Conservation (phyloP, 768 basidiomycete species). For the Russula compacta region DNA sequence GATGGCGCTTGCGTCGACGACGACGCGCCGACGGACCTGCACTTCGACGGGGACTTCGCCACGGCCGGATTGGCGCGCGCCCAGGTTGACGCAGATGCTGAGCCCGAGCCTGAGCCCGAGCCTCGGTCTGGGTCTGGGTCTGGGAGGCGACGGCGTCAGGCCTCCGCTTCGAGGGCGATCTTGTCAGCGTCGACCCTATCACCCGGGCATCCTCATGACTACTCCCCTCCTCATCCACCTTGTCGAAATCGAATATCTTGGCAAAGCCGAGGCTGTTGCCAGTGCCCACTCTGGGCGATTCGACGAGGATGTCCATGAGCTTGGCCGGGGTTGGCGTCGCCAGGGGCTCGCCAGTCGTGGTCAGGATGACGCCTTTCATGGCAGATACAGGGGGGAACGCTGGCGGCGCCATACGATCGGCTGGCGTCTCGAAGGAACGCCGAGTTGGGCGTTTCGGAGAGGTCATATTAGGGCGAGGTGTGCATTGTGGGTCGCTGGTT, state of each 20-base stretch:
- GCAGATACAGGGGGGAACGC: conserved; percentile 27
- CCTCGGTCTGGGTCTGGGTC: not conserved
- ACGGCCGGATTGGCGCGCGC: not conserved
- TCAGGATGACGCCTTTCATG: conserved; percentile 61
- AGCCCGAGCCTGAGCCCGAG: not conserved
- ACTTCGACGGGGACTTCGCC: conserved; percentile 39
- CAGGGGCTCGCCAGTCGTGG: conserved; percentile 65
- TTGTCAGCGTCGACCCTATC: conserved; percentile 24
- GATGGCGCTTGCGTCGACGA: conserved; percentile 7
- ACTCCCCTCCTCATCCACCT: conserved; percentile 25
- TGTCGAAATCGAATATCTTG: conserved; percentile 62
- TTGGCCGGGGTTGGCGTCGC: conserved; percentile 63
- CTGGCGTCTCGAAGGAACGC: conserved; percentile 44
- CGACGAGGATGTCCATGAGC: conserved; percentile 55
- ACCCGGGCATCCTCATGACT: conserved; percentile 21
- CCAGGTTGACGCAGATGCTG: not conserved
- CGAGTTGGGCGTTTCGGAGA: conserved; percentile 8
- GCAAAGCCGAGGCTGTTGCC: conserved; percentile 48
- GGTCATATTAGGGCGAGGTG: conserved; percentile 23
- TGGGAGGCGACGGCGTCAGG: not conserved
- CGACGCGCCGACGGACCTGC: conserved; percentile 23
- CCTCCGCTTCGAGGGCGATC: conserved; percentile 30
- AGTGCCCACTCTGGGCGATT: conserved; percentile 43
- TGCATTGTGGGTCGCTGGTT: conserved; percentile 22
- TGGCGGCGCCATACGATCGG: conserved; percentile 30